A percentile compares a stretch with the other conserved stretches of the same genome.
Conservation (phyloP, 169 alveolate genomes). For the Plasmodium gaboni region DNA sequence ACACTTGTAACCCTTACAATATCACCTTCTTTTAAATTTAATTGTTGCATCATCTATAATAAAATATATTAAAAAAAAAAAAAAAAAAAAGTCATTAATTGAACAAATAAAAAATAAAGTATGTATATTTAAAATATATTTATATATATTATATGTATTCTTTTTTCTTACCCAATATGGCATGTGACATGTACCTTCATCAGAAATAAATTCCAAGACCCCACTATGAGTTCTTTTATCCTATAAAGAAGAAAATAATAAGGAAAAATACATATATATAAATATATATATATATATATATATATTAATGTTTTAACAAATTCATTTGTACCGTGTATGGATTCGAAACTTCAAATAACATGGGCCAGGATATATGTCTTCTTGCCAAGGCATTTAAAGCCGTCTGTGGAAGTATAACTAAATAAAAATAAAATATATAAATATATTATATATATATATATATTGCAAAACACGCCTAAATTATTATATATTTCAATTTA, state of each 20-base stretch:
- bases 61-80: neutral
- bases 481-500: no score
- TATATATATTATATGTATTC: neutral
- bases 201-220: constrained; percentile 95
- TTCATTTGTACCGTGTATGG: constrained; percentile 72
- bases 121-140: neutral
- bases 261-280: neutral
- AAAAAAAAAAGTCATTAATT: no score
- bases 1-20: constrained; percentile 89
- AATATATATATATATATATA: no score
- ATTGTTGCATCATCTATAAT: constrained; percentile 92
- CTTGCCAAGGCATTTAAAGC: constrained; percentile 90
- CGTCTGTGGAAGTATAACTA: constrained; percentile 87
- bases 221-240: constrained; percentile 92
- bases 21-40: constrained; percentile 92
- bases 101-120: no score
- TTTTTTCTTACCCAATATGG: constrained; percentile 92
- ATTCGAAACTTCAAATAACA: constrained; percentile 88
- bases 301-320: neutral
- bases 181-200: constrained; percentile 94
- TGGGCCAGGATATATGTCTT: constrained; percentile 91
- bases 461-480: neutral
- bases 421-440: neutral
- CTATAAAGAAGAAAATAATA: constrained; percentile 9
- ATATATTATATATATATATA: neutral